phyloP scores from a whole-genome alignment of 352 stramenopile genomes.

The Globisporangium camurandrum region DNA sequence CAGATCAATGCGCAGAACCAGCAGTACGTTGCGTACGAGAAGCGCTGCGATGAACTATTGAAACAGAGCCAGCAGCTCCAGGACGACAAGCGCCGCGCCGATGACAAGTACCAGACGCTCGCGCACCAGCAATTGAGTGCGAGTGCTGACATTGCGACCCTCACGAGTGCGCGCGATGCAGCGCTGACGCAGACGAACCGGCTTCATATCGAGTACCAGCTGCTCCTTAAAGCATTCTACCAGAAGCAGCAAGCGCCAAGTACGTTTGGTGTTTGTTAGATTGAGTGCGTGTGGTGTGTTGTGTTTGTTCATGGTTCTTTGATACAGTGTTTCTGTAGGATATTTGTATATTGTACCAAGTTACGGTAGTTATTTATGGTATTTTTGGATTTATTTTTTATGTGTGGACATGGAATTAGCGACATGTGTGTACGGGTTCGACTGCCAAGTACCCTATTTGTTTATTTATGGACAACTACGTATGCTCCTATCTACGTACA shows the following conservation, averaged over 20 bases:
- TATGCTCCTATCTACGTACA: neutral
- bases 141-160: slow-evolving; percentile 40
- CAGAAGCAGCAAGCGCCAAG: slow-evolving; percentile 56
- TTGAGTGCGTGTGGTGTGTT: neutral
- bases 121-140: slow-evolving; percentile 45
- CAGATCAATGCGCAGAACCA: slow-evolving; percentile 79
- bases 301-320: no score
- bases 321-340: no score
- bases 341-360: no score
- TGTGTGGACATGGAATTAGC: no score
- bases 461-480: slow-evolving; percentile 1
- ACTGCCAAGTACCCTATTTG: no score
- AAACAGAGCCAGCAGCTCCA: slow-evolving; percentile 51
- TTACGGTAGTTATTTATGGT: no score
- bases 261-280: slow-evolving; percentile 11
- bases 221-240: slow-evolving; percentile 64
- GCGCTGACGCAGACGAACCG: slow-evolving; percentile 68
- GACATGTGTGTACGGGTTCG: no score
- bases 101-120: slow-evolving; percentile 58
- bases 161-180: slow-evolving; percentile 53
- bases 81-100: slow-evolving; percentile 49
- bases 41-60: slow-evolving; percentile 59
- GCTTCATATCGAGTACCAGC: slow-evolving; percentile 68
- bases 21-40: slow-evolving; percentile 62
- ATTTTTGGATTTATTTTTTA: no score